phyloP scores from a whole-genome alignment of 371 early-diverging fungal genomes.

The Dinochytrium kinnereticum region DNA sequence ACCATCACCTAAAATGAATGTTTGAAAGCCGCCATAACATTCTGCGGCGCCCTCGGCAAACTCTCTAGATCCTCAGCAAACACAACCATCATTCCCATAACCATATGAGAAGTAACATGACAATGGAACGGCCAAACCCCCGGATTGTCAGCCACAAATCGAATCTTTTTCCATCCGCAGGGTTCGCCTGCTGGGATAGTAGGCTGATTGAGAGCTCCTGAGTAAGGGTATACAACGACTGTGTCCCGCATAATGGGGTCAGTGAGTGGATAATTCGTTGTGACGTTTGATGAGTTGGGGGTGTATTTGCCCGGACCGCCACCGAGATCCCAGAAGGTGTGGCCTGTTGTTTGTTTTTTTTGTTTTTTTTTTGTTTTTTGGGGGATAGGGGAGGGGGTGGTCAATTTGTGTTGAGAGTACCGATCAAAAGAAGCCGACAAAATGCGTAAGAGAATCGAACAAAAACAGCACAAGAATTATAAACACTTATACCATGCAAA shows the following conservation, averaged over 20 bases:
- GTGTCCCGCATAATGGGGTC: not conserved
- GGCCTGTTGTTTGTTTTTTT: too few relatives aligned
- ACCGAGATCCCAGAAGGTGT: constrained; percentile 17
- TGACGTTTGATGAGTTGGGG: too few relatives aligned
- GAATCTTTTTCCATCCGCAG: constrained; percentile 19
- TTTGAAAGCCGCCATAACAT: too few relatives aligned
- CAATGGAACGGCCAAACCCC: constrained; percentile 79
- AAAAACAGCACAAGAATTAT: too few relatives aligned
- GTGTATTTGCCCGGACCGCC: not conserved
- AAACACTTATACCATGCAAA: constrained; percentile 12
- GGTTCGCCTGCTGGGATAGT: not conserved
- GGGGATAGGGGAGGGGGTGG: too few relatives aligned
- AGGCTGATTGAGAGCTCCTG: not conserved
- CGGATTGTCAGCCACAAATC: constrained; percentile 57
- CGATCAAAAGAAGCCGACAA: too few relatives aligned
- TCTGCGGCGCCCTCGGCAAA: not conserved
- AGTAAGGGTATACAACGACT: constrained; percentile 4
- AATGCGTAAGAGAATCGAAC: too few relatives aligned
- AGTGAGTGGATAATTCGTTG: not conserved
- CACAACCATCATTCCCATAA: constrained; percentile 17
- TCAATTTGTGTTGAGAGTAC: too few relatives aligned
- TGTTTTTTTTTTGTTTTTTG: too few relatives aligned
- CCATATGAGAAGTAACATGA: constrained; percentile 73
- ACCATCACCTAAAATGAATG: too few relatives aligned
- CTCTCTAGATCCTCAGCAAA: not conserved